phyloP scores from a whole-genome alignment of 2,329 filamentous ascomycete genomes.

The Botryosphaeria dothidea region DNA sequence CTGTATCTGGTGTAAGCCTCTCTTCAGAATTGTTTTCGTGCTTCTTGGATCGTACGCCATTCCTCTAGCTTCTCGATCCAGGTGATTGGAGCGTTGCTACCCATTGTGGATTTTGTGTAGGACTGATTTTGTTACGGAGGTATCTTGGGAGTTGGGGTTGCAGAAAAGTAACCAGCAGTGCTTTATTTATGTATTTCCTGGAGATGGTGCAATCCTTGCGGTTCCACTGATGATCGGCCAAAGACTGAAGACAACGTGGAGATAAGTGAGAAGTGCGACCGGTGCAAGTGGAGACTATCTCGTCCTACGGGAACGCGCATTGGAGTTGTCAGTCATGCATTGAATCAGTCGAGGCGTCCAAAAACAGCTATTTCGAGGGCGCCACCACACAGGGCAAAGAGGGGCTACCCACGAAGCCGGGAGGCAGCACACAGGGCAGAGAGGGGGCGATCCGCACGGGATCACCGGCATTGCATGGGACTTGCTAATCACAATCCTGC shows the following conservation, averaged over 20 bases:
- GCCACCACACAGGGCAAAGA: conserved; percentile 28
- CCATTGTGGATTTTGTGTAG: conserved; percentile 29
- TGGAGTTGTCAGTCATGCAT: neutral
- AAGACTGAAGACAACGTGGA: neutral
- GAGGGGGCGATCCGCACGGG: neutral
- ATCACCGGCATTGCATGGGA: neutral
- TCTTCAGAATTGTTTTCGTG: neutral
- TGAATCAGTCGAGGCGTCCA: neutral
- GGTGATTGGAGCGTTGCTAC: conserved; percentile 31
- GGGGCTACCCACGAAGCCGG: conserved; percentile 21
- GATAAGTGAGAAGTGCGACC: neutral
- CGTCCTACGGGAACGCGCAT: neutral
- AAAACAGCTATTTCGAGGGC: neutral
- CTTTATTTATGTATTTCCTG: neutral
- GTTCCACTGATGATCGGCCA: neutral
- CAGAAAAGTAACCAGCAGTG: neutral
- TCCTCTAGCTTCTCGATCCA: conserved; percentile 49
- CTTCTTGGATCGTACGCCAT: conserved; percentile 33
- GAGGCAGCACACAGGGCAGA: neutral
- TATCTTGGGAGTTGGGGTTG: neutral
- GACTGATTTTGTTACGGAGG: neutral
- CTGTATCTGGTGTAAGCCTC: conserved; percentile 28
- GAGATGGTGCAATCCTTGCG: neutral
- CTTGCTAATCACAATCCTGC: neutral
- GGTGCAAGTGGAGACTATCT: neutral